Conservation (phyloP, 768 basidiomycete genomes). For the Lentinula guzmanii region DNA sequence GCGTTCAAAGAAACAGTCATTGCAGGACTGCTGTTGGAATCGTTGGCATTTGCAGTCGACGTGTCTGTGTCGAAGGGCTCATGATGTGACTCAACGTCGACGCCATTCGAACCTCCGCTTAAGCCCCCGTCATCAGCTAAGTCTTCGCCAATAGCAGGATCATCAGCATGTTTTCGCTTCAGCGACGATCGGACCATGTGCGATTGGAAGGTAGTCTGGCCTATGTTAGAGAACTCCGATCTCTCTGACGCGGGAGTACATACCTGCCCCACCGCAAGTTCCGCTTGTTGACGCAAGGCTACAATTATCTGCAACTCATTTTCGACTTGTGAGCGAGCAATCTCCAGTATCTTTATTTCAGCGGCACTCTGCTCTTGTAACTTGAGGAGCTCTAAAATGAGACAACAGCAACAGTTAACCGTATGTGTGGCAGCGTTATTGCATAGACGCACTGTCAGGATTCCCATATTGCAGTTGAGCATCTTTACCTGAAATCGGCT, state of each 20-base stretch:
- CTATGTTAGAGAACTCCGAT: neutral
- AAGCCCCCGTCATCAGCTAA: neutral
- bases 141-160: neutral
- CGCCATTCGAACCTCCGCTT: neutral
- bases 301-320: neutral
- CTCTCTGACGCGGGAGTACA: neutral
- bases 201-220: neutral
- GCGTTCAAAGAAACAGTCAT: neutral
- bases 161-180: conserved; percentile 6
- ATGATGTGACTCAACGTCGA: neutral
- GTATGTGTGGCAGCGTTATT: neutral
- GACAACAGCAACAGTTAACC: neutral
- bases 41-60: neutral
- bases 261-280: neutral
- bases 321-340: neutral
- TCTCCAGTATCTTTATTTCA: neutral
- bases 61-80: neutral
- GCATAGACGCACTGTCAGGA: neutral
- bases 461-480: neutral
- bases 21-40: neutral
- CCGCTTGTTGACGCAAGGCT: neutral
- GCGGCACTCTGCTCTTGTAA: neutral
- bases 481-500: neutral
- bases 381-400: neutral
- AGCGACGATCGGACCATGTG: neutral